phyloP scores from a whole-genome alignment of 1,139 yeast genomes.

The Suhomyces bokatorum region DNA sequence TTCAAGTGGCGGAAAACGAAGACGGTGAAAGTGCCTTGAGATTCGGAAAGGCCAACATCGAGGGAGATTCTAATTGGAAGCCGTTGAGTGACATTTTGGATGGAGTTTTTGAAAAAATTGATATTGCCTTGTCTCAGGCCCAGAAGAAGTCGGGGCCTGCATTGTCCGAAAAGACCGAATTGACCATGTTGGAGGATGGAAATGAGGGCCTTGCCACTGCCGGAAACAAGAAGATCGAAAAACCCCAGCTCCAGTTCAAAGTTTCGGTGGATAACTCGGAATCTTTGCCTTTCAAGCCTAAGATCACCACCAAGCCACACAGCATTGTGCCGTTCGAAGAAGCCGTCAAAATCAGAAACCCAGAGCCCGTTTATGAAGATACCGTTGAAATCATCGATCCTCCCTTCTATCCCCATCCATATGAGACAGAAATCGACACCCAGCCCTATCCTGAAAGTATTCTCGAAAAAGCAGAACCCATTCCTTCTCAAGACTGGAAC shows the following conservation, averaged over 20 bases:
- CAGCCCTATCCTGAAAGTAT: conserved; percentile 70
- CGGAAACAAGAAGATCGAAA: conserved; percentile 45
- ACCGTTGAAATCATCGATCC: conserved; percentile 47
- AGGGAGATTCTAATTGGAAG: conserved; percentile 54
- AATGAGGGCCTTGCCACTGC: conserved; percentile 17
- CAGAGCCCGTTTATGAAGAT: conserved; percentile 30
- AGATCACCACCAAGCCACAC: conserved; percentile 69
- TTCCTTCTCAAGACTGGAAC: conserved; percentile 66
- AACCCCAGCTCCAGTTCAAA: conserved; percentile 72
- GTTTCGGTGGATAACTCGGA: conserved; percentile 68
- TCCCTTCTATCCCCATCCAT: conserved; percentile 78
- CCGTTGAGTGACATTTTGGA: conserved; percentile 65
- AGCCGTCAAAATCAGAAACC: conserved; percentile 38
- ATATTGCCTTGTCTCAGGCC: conserved; percentile 58
- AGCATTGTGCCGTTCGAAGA: conserved; percentile 58
- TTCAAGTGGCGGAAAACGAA: conserved; percentile 40
- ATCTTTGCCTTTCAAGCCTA: conserved; percentile 72
- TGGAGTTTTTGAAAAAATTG: conserved; percentile 61
- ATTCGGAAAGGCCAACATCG: conserved; percentile 39
- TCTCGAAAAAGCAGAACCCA: conserved; percentile 48
- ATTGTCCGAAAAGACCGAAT: conserved; percentile 15
- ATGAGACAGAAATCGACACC: conserved; percentile 68
- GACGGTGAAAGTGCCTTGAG: conserved; percentile 25
- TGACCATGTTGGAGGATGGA: conserved; percentile 53
- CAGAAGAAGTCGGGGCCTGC: conserved; percentile 17